Conservation (phyloP, 2,329 filamentous ascomycete species). For the Taxawa tesnikishii region DNA sequence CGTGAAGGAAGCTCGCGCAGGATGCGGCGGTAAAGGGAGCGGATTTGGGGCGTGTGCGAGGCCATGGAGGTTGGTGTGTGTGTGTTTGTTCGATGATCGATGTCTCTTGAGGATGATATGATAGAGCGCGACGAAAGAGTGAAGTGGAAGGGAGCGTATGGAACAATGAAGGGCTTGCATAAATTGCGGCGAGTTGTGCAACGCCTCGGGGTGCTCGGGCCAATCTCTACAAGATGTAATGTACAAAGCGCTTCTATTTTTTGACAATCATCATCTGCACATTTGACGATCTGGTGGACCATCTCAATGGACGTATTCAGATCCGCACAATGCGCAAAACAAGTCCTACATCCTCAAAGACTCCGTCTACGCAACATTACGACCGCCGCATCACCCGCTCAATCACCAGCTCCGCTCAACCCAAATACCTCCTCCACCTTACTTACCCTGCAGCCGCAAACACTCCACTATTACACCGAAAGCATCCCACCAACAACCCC, state of each 20-base stretch:
- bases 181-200: background rate
- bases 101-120: too few species aligned
- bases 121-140: too few species aligned
- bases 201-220: background rate
- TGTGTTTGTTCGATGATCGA: too few species aligned
- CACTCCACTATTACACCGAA: conserved; percentile 20
- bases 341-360: background rate
- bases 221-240: too few species aligned
- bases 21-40: conserved; percentile 75
- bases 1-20: conserved; percentile 79
- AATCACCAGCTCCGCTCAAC: conserved; percentile 1
- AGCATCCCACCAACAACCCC: conserved; percentile 17
- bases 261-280: too few species aligned
- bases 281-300: too few species aligned
- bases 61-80: too few species aligned
- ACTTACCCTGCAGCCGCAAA: conserved; percentile 15
- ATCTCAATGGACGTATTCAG: too few species aligned
- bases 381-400: conserved; percentile 1
- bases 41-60: conserved; percentile 36
- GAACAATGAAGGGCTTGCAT: too few species aligned
- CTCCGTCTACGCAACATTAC: conserved; percentile 1
- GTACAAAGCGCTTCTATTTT: too few species aligned
- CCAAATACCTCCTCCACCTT: conserved; percentile 8
- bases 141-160: too few species aligned
- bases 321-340: background rate